phyloP scores from a whole-genome alignment of 73 alveolate genomes.

The Blepharisma japonicum region DNA sequence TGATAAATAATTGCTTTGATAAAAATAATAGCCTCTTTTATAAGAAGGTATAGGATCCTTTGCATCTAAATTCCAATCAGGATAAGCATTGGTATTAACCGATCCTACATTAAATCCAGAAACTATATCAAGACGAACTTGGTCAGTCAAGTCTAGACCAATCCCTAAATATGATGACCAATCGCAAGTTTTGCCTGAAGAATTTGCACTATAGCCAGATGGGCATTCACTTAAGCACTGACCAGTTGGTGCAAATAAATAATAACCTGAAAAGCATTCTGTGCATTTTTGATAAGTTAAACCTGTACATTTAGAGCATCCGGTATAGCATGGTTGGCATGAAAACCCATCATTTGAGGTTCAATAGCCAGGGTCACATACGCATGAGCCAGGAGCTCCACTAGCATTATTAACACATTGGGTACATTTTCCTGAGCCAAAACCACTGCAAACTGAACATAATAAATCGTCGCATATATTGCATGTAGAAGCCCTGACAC shows the following conservation, averaged over 20 bases:
- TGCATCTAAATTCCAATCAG: no score
- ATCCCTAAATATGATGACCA: no score
- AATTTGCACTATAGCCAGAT: not conserved
- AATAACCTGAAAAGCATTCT: not conserved
- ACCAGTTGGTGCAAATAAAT: not conserved
- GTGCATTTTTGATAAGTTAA: no score
- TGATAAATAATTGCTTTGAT: no score
- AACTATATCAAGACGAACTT: no score
- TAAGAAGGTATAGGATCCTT: no score
- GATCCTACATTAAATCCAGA: no score
- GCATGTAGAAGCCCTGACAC: slow-evolving; percentile 13
- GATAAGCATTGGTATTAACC: no score
- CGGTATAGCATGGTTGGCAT: slow-evolving; percentile 3
- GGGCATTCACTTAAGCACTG: not conserved
- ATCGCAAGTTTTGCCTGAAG: no score
- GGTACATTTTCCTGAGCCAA: not conserved
- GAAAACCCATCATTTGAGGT: not conserved
- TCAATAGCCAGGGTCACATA: slow-evolving; percentile 5
- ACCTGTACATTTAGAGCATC: not conserved
- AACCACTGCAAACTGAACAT: not conserved
- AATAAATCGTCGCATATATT: not conserved
- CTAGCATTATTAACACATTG: not conserved
- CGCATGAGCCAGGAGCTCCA: slow-evolving; percentile 1
- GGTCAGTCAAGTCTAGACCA: no score
- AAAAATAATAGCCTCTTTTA: no score